Evolutionary conservation across 192 early-diverging fungal genomes (phyloP), one percentile per base, ranked within the genome.

Genomic region (Coemansia aciculifera): DNA sequence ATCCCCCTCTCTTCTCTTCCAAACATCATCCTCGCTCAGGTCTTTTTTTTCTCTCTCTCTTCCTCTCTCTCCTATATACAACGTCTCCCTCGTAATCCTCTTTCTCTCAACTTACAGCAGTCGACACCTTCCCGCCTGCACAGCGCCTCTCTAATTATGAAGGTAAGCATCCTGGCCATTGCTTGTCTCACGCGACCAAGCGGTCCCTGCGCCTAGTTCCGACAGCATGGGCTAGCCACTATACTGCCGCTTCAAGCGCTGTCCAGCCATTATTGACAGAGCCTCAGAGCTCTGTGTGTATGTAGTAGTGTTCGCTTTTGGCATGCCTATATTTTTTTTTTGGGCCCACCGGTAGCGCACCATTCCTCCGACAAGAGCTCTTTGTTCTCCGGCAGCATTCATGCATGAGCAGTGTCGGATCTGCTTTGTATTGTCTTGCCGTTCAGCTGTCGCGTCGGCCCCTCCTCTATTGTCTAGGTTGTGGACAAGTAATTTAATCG

Each of bases 141-240:
- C 40, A 52, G 42, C 38, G 6, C 57, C 37, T 57, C 19, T 73
- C 48, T 34, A 67, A 57, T 57, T 36, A 73, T 73, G 72, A 73
- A 73, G 72, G 72, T 73, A 73, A 64, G 54, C 51, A 6, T 29
- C 11, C 24, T 24, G 11, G 23, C 5, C 15, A 57, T 34, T 57
- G 54, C 27, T 15, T 15, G 29, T 31, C 54, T n/a, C 54, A 31
- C 54, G 5, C 54, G 29, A 7, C 29, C 54, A 57, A 15, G 54
- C 54, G 54, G 54, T 32, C 54, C 31, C 54, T 32, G 51, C 51
- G 24, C 24, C 24, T 9, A 29, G 51, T 27, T 10, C 29, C 27
- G 29, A 31, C 54, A 57, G 29, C 54, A 31, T 17, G 54, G 29
- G 15, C 54, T 15, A 17, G 54, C 54, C 5, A 17, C 12, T 32